A percentile compares a stretch with the other conserved stretches of the same genome.
Evolutionary conservation across 2,329 filamentous ascomycete species (phyloP).

Genomic region (Cryphonectria japonica): DNA sequence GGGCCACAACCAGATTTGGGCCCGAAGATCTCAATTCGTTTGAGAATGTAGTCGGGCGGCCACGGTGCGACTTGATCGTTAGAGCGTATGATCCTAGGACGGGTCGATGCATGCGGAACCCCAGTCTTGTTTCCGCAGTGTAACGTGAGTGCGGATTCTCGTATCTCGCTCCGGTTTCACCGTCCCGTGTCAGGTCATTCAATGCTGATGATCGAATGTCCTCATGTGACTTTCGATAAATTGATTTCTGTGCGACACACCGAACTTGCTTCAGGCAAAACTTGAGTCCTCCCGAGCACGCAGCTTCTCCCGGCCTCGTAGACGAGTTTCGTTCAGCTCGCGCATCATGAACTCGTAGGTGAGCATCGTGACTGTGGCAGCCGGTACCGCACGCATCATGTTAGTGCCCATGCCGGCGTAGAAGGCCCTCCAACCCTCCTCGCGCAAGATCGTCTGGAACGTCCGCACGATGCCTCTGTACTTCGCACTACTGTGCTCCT

Average conservation of each 20-base stretch:
- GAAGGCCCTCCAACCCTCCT: conserved; percentile 96
- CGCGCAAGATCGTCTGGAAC: conserved; percentile 79
- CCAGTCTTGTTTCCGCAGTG: neutral
- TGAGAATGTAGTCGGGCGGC: neutral
- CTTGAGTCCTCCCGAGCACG: conserved; percentile 17
- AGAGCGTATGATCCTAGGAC: conserved; percentile 27
- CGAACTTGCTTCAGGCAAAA: conserved; percentile 18
- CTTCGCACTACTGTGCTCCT: conserved; percentile 45
- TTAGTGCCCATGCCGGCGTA: conserved; percentile 98
- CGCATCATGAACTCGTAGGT: conserved; percentile 84
- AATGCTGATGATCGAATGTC: neutral
- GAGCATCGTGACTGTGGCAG: conserved; percentile 95
- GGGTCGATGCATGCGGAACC: neutral
- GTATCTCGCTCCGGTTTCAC: conserved; percentile 10
- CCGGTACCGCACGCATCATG: conserved; percentile 92
- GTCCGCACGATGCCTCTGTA: conserved; percentile 84
- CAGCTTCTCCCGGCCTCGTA: conserved; percentile 43
- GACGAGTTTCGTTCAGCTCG: conserved; percentile 50
- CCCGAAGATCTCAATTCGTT: neutral
- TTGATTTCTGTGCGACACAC: neutral
- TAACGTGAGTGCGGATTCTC: conserved; percentile 5
- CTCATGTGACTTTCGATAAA: neutral
- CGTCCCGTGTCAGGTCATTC: conserved; percentile 6
- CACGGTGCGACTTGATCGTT: conserved; percentile 13
- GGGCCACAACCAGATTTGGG: neutral